Evolutionary conservation across 495 filamentous ascomycete genomes (phyloP), one percentile per base, ranked within the genome.

Genomic region (Penicillium herquei): DNA sequence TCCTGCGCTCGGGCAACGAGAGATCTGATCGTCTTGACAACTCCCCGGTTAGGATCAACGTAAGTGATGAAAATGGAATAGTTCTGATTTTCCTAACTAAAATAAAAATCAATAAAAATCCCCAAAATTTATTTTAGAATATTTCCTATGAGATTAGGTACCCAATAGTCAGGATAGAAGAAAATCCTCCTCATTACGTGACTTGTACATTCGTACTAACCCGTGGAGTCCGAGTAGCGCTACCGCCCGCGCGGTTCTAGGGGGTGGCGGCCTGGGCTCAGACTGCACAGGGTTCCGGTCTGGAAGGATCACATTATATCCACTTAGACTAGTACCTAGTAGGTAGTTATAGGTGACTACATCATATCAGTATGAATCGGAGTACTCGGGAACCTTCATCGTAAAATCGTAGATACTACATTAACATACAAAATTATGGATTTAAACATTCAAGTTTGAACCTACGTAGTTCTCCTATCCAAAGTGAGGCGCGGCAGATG

Each of bases 171-270:
- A 26, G 21, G 21, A 1, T 37, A 37, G 34, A 37, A 37, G 34
- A 13, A 37, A 37, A 37, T 37, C 8, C 34, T 26, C 21, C 21
- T 26, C 21, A 26, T 26, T 26, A 26, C 21, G 21, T 26, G 21
- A 26, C 21, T 26, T 26, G 34, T 37, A 37, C 9, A 37, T 37
- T 1, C 12, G 2, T 3, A 37, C 49, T 55, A 49, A 63, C 60
- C 58, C 62, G 60, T 56, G 58, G 56, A 57, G 52, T 62, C 53
- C 21, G 21, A 26, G 21, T 26, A 26, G 58, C 65, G 61, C 64
- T 71, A 65, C 64, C 64, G 54, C 59, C 59, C 56, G 62, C 60
- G 61, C 65, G 63, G 63, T 51, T 51, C 66, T 67, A 71, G 69
- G 70, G 70, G 70, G 70, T 71, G 70, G 68, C 68, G 68, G 61